Evolutionary conservation across 257 asterid species (phyloP).

Genomic region (Galeopsis tetrahit): DNA sequence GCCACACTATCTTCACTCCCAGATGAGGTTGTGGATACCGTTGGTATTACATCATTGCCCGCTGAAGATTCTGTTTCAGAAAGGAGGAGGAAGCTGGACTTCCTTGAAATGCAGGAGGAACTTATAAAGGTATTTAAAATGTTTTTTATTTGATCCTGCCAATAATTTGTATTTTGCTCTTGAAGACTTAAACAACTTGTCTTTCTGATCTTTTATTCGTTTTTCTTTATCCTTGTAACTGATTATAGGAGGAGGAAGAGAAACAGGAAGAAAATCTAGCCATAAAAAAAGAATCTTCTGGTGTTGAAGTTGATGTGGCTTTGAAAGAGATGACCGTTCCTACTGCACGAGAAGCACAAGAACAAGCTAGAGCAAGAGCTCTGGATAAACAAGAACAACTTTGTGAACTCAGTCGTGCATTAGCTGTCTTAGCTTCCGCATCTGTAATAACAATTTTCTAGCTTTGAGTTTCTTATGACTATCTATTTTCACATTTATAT

Average conservation of each 20-base stretch:
- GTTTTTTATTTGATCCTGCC: conserved; percentile 27
- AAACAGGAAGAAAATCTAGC: conserved; percentile 60
- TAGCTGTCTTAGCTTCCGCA: conserved; percentile 92
- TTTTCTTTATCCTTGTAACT: conserved; percentile 27
- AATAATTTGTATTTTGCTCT: conserved; percentile 24
- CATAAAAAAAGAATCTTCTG: conserved; percentile 51
- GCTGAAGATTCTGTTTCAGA: conserved; percentile 90
- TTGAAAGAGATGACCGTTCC: conserved; percentile 65
- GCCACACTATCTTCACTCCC: conserved; percentile 91
- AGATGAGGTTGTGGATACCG: conserved; percentile 92
- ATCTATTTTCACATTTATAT: conserved; percentile 7
- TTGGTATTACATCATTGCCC: conserved; percentile 77
- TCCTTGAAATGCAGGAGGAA: conserved; percentile 91
- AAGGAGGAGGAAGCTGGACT: conserved; percentile 87
- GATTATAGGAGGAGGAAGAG: conserved; percentile 78
- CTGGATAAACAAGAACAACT: conserved; percentile 79
- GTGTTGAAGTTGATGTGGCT: conserved; percentile 62
- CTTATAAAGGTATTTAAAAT: conserved; percentile 69
- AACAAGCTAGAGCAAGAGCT: conserved; percentile 78
- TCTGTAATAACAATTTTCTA: conserved; percentile 53
- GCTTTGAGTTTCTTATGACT: conserved; percentile 29
- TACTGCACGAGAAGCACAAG: conserved; percentile 74
- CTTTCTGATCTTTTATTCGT: conserved; percentile 24
- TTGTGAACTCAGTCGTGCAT: conserved; percentile 85
- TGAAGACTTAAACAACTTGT: conserved; percentile 20